These are phyloP conservation scores for Podaxis sp. DNA, from an alignment of 768 basidiomycete species.

Conservation along the genomic window DNA sequence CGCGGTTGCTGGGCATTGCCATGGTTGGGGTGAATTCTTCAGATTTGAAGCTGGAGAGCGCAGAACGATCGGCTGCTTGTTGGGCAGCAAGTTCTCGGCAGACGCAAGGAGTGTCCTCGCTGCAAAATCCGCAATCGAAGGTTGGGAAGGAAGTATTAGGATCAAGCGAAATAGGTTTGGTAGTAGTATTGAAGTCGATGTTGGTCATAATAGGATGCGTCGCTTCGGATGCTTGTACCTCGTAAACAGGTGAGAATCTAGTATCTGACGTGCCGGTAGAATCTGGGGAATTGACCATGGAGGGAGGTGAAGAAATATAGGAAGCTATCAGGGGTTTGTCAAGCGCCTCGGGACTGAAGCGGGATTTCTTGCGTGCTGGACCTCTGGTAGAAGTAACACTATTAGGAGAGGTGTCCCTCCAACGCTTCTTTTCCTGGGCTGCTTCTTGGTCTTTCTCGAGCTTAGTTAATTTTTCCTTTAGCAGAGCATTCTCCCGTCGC, in stretches of 20 bases:
- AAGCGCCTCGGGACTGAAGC: conserved; percentile 27
- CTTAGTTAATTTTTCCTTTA: conserved; percentile 49
- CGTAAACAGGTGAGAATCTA: conserved; percentile 12
- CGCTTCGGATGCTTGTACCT: conserved; percentile 29
- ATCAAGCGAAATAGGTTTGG: conserved; percentile 25
- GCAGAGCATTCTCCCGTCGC: conserved; percentile 59
- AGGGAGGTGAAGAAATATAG: conserved; percentile 42
- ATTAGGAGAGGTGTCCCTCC: conserved; percentile 49
- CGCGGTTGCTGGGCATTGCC: background rate
- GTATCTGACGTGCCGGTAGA: conserved; percentile 21
- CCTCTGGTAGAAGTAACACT: conserved; percentile 20
- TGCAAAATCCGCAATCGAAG: conserved; percentile 77
- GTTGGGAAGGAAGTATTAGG: conserved; percentile 35
- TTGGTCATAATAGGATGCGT: conserved; percentile 31
- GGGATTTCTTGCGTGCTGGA: conserved; percentile 32
- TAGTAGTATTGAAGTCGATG: conserved; percentile 28
- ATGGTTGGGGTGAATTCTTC: conserved; percentile 22
- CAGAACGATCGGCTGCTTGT: conserved; percentile 30
- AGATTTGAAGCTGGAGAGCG: conserved; percentile 18
- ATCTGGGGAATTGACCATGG: conserved; percentile 48
- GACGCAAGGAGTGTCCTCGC: conserved; percentile 66
- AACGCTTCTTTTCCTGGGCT: conserved; percentile 50
- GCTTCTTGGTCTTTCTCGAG: conserved; percentile 37
- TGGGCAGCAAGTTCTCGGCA: conserved; percentile 68
- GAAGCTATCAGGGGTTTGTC: conserved; percentile 30